Base-by-base conservation (phyloP, 2,329 filamentous ascomycete species). In the Pleomassaria siparia region DNA sequence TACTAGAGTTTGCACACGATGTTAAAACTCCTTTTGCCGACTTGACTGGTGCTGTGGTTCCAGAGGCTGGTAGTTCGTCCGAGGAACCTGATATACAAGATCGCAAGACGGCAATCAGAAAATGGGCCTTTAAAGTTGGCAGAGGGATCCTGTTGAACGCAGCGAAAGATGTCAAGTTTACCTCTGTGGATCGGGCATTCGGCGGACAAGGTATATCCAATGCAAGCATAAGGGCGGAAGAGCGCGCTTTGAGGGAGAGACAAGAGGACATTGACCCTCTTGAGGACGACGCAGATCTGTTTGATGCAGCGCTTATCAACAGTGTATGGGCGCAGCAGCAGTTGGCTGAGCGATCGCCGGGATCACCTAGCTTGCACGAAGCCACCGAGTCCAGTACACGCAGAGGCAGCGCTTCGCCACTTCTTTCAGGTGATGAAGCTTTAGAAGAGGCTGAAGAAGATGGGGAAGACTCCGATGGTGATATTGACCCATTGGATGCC, bases 71-170 rank as follows among this genome's bases (percentile, higher is more conserved):
- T 7, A 46, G 58, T 4, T 32, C 43, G 2, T 54, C 58, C 9
- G 57, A 58, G 2, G 40, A 51, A 4, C 42, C 62, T 24, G 53
- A 67, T 21, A 66, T 70, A 3, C 77, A 80, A 61, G 71, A 75
- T 51, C 71, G 77, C 21, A 60, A 64, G 20, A 64, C 70, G 3
- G 76, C 75, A 2, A 67, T 73, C 43, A 59, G 67, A 28, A 84
- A 81, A 58, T 87, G 84, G 84, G 80, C 75, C 4, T 70, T 80
- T 45, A 79, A 79, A 44, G 79, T 86, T 13, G 81, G 78, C 1
- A 74, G 83, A 46, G 80, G 82, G 1, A 56, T 87, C 2, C 61
- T 87, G 39, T 76, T 83, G 72, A 80, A 80, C 55, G 78, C 78
- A 16, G 77, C 75, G 0, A 76, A 77, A 51, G 76, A 74, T 2